Evolutionary conservation across 2,329 filamentous ascomycete species (phyloP), one percentile per base, ranked within the genome.

Genomic region (Berkeleyomyces basicola): DNA sequence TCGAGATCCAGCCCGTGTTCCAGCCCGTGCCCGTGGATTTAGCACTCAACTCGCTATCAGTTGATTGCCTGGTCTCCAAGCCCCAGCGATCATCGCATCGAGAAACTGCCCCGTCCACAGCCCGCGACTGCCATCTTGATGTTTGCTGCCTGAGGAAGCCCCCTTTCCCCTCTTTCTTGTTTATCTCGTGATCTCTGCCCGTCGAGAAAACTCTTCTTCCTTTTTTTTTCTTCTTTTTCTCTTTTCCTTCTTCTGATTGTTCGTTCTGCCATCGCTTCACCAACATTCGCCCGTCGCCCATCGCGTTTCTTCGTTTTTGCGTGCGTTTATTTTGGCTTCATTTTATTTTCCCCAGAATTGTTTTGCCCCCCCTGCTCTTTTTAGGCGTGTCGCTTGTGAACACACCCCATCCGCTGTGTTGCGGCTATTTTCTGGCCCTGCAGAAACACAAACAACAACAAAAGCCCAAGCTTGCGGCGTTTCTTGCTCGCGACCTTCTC

Each of bases 371-470:
- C 46, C 31, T 36, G 43, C 39, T 59, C 10, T 46, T 59, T 36
- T 60, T 60, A 23, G 23, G 23, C 58, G 33, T 16, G 40, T 59
- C 42, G 58, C 53, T 55, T 55, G 51, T 36, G 36, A 31, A 39
- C 10, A 55, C 36, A 55, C 39, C 51, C 51, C 39, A 37, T 36
- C 39, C 39, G 11, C 3, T 1, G 14, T 55, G 14, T 39, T 55
- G 51, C 51, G 51, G 31, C 51, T 55, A 55, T 59, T 59, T 58
- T 59, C 23, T 23, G 23, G 40, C 42, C 7, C 36, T 10, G 53
- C 5, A 31, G n/a, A n/a, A 31, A 51, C 46, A 51, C 36, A 61
- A 36, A 61, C 60, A 61, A 43, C 11, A 61, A 61, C 47, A 61
- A 59, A 47, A 58, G 43, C 46, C 49, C 59, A 40, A 51, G 40